A percentile compares a stretch with the other conserved stretches of the same genome.
phyloP scores from a whole-genome alignment of 2,329 filamentous ascomycete species.

The Neofusicoccum sp. region DNA sequence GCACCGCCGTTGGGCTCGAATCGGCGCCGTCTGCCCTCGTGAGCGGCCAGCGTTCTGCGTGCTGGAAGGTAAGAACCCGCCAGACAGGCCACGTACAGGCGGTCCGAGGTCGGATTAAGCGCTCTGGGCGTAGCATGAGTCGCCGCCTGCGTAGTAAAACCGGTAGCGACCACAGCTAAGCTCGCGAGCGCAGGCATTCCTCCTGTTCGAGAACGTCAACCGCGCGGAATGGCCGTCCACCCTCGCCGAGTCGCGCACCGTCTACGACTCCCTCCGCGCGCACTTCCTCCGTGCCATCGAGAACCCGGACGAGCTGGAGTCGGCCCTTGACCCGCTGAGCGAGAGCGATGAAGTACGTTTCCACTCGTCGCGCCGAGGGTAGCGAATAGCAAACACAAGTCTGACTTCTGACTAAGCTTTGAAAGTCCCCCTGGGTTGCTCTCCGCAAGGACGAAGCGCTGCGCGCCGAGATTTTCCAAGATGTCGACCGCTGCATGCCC shows the following conservation, averaged over 20 bases:
- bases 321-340: constrained; percentile 76
- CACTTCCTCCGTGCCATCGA: constrained; percentile 81
- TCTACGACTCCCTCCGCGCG: constrained; percentile 69
- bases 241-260: constrained; percentile 65
- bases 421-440: constrained; percentile 87
- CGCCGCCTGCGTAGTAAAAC: background rate
- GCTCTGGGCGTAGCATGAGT: background rate
- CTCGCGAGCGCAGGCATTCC: constrained; percentile 61
- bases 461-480: constrained; percentile 86
- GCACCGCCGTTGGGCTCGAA: constrained; percentile 6
- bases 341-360: constrained; percentile 68
- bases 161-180: constrained; percentile 4
- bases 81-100: background rate
- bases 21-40: constrained; percentile 27
- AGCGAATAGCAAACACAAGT: constrained; percentile 26
- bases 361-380: constrained; percentile 24
- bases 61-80: constrained; percentile 72
- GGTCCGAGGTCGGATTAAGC: constrained; percentile 6
- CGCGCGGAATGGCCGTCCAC: constrained; percentile 66
- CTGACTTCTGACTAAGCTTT: constrained; percentile 49
- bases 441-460: constrained; percentile 79
- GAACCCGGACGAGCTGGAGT: constrained; percentile 75
- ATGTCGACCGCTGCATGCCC: constrained; percentile 86
- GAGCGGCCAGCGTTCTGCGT: constrained; percentile 77
- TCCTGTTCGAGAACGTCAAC: constrained; percentile 70